Evolutionary conservation across 495 filamentous ascomycete genomes (phyloP), one percentile per base, ranked within the genome.

Genomic region (Hypoxylon intermedium): DNA sequence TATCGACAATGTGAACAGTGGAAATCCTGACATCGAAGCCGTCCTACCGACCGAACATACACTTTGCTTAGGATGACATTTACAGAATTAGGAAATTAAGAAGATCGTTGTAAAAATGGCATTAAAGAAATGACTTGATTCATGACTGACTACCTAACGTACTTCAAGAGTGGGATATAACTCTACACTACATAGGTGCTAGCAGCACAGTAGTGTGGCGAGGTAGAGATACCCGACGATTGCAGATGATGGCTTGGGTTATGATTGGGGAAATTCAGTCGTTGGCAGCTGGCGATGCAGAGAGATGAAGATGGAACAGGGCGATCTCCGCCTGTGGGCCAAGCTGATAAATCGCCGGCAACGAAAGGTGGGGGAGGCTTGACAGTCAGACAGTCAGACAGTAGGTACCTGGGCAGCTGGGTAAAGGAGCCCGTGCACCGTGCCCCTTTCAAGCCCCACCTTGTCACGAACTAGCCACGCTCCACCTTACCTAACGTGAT

Each of bases 121-220:
- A 24, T n/a, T 33, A 3, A 26, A 16, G 38, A 12, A 36, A 37
- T 9, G 33, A 50, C 24, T 58, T 50, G 31, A 13, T 41, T 56
- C 48, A 41, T 48, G 20, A 43, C 51, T 33, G 50, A 46, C 12
- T 21, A 9, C 24, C 7, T n/a, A n/a, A n/a, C n/a, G n/a, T n/a
- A n/a, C n/a, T 45, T 15, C 57, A 53, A 66, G 47, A 59, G 54
- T 63, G 65, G 55, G 59, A 60, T 58, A 12, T 19, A 28, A 42
- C 30, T 38, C 20, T 21, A 9, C 13, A 16, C n/a, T 38, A n/a
- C n/a, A n/a, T n/a, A n/a, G 36, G 36, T 15, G 15, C 13, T 38
- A 13, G 34, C 13, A 2, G 30, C 21, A 20, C 28, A 38, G n/a
- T 42, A 37, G 50, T 54, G 54, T 67, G 65, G 60, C 64, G 44